Base-by-base conservation (phyloP, 1,139 yeast species). In the Suhomyces anneliseae region DNA sequence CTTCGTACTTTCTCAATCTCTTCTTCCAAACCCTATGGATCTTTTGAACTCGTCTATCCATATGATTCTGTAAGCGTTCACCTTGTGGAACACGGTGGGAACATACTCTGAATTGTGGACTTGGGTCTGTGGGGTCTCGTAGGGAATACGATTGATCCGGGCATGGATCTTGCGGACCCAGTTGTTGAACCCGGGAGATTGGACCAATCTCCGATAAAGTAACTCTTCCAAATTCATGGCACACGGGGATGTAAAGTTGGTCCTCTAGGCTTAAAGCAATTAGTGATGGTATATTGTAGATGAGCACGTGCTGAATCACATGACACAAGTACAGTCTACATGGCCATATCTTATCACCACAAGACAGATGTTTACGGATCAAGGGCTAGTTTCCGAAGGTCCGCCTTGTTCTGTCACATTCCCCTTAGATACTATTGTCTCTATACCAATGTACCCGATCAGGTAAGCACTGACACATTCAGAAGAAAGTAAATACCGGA, bases 161-260 rank as follows among this genome's bases (percentile, higher is more conserved):
- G 86, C 85, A 58, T 85, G 87, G 1, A 86, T 68, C 14, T 73
- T 70, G 39, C 83, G 73, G 6, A 89, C 97, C 71, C 87, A 81
- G 39, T 81, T 70, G 57, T 87, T 85, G 60, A 90, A 90, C 1
- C 78, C 71, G 0, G 78, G 81, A 7, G 93, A 85, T 38, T 72
- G 74, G 55, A 88, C 40, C 9, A 50, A 41, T 34, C 58, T 56
- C 8, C 68, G 57, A 53, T 77, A 82, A 7, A 82, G 62, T 51
- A 71, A 67, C 60, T 81, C 83, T 53, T 79, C 82, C 24, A 80
- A 48, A 31, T 53, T 47, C 57, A 55, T 54, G 40, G 24, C 24
- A 19, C 24, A 4, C 4, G 24, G 24, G 24, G 24, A 2, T 19
- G 6, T 19, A 4, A 4, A 19, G 24, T 19, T 19, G 24, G 24